Evolutionary conservation across 164 flowering plant genomes (phyloP), one percentile per base, ranked within the genome.

Genomic region (Warburgia ugandensis): DNA sequence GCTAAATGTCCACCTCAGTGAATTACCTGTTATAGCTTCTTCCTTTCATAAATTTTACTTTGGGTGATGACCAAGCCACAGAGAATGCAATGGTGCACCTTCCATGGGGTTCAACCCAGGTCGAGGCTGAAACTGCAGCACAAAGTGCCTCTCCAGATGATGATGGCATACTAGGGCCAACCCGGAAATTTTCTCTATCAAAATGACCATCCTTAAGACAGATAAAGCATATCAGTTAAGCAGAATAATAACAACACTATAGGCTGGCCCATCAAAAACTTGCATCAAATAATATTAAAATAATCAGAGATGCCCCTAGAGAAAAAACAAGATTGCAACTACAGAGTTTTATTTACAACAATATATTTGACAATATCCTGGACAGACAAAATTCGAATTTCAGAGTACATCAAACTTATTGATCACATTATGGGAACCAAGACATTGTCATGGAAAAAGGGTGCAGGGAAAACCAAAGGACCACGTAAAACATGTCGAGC

Each of bases 31-130:
- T 55, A 58, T 83, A 88, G 14, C 79, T 61, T 48, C 73, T 71
- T 42, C 97, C 97, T 62, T 88, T 88, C 13, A 26, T 52, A 70
- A 88, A 88, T 63, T 79, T 88, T 21, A 88, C 66, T 77, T 77
- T 85, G 16, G 97, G 97, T 16, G 94, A 85, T 45, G 94, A 75
- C 97, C 97, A 88, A 6, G 89, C 81, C 35, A 88, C 60, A 65
- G 85, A 68, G 68, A 88, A 88, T 50, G 97, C 76, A 35, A 88
- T 65, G 39, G 97, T 88, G 68, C 92, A 79, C 60, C 71, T 88
- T 59, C 94, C 97, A 79, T 85, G 89, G 60, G 97, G 86, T 70
- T 85, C 97, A 26, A 88, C 89, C 94, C 97, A 85, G 26, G 94
- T 55, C 46, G 92, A 83, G 33, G 97, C 97, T 48, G 97, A 77